Evolutionary conservation across 2,329 filamentous ascomycete species (phyloP), one percentile per base, ranked within the genome.

Genomic region (Sordariomycetes sp.): DNA sequence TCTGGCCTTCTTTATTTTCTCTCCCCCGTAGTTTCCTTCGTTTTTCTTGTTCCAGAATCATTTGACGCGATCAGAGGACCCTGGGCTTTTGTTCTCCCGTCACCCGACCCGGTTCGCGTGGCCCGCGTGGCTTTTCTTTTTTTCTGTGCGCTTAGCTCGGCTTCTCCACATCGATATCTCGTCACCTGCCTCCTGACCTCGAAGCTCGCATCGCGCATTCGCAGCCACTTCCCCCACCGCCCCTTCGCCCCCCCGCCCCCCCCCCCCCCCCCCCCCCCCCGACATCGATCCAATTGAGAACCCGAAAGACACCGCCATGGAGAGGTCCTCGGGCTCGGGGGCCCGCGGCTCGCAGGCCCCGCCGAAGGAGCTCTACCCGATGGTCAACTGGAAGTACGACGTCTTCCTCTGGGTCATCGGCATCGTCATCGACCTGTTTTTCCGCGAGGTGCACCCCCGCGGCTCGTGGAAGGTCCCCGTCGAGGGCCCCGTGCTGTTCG

Each of bases 381-480:
- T 88, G 84, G 84, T 82, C 65, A 78, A 81, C 63, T 87, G 81
- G 77, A 84, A 86, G 62, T 91, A 91, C 69, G 87, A 91, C 72
- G 76, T 84, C 59, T 87, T 90, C 66, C 76, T 91, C 35, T 90
- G 87, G 79, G 78, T 78, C 54, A 86, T 90, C 68, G 87, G 86
- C 50, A 81, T 97, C 62, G 78, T 97, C 56, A 85, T 95, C 62
- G 94, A 99, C 71, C 84, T 96, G 63, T 99, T 99, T 81, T 99
- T 99, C 76, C 86, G 94, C 64, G 94, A 99, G 72, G 90, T 99
- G 17, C 91, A 97, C 68, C 94, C 94, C 13, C 82, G 94, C 62
- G 90, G 90, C 63, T 89, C 91, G 61, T 99, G 94, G 90, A 92
- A 91, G 71, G 88, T 99, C 52, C 94, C 94, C 52, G 84, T 87